Evolutionary conservation across 345 rosid species (phyloP).

Genomic region (Hibiscus tridactylites): DNA sequence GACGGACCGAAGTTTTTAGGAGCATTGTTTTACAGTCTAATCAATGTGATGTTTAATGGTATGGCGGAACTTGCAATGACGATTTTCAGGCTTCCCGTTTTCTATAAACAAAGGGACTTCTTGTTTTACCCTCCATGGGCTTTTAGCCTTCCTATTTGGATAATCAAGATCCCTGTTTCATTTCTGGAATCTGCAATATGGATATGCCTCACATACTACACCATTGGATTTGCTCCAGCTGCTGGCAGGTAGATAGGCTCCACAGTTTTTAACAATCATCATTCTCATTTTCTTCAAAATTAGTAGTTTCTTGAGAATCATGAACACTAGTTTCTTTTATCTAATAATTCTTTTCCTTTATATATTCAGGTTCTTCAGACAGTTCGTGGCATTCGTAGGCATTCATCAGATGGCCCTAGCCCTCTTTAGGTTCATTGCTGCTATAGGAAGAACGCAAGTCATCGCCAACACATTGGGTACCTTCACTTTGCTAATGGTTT

Average conservation of each 20-base stretch:
- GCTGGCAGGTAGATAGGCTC: constrained; percentile 28
- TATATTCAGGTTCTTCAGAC: constrained; percentile 40
- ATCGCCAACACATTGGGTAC: constrained; percentile 47
- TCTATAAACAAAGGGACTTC: constrained; percentile 48
- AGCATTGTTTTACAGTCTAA: constrained; percentile 46
- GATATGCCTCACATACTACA: constrained; percentile 46
- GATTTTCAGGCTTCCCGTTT: constrained; percentile 42
- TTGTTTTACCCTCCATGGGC: constrained; percentile 58
- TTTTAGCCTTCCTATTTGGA: constrained; percentile 47
- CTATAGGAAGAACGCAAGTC: constrained; percentile 43
- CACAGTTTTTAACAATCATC: background rate
- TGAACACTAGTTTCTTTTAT: background rate
- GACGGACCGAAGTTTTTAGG: constrained; percentile 40
- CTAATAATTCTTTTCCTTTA: background rate
- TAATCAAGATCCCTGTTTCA: constrained; percentile 42
- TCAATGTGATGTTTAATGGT: constrained; percentile 54
- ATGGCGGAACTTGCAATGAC: constrained; percentile 54
- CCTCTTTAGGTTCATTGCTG: constrained; percentile 44
- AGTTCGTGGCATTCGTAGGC: constrained; percentile 36
- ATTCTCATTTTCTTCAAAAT: background rate
- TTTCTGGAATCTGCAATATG: constrained; percentile 43
- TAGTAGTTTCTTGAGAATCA: background rate
- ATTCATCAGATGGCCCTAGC: constrained; percentile 57
- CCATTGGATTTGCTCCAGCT: constrained; percentile 54
- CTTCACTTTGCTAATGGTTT: constrained; percentile 41